These are phyloP conservation scores for Claviceps paspali DNA, from an alignment of 2,329 filamentous ascomycete species.

Conservation along the genomic window DNA sequence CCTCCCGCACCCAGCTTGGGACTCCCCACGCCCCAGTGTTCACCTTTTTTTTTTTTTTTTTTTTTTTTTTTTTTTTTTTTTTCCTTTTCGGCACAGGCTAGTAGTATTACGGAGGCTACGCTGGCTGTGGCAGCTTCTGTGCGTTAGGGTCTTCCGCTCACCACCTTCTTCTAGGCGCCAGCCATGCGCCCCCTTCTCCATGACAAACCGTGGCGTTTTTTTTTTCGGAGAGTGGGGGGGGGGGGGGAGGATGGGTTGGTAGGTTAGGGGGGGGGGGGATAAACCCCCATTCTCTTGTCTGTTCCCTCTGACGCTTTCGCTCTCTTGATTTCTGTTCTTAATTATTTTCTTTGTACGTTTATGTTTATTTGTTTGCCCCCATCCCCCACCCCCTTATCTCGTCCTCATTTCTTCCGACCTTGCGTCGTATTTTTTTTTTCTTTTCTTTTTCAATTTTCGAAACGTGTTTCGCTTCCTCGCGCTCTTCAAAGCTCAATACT, in stretches of 20 bases:
- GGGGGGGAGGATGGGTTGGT: too few relatives aligned
- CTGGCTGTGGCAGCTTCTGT: background rate
- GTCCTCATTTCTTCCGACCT: constrained; percentile 19
- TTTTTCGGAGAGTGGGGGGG: too few relatives aligned
- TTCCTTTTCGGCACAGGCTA: too few relatives aligned
- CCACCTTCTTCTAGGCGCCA: constrained; percentile 5
- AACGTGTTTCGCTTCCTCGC: constrained; percentile 11
- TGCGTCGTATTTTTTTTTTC: constrained; percentile 13
- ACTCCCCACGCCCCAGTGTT: too few relatives aligned
- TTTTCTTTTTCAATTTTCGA: constrained; percentile 10
- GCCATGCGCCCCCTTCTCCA: constrained; percentile 3
- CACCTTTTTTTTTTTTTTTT: too few relatives aligned
- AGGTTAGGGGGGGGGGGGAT: too few relatives aligned
- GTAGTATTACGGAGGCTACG: too few relatives aligned
- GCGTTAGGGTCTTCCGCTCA: constrained; percentile 1
- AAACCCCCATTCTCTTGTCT: too few relatives aligned
- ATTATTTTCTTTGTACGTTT: constrained; percentile 6
- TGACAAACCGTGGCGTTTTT: too few relatives aligned
- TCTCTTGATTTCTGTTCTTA: constrained; percentile 7
- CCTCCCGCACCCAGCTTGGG: background rate
- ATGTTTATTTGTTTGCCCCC: constrained; percentile 10
- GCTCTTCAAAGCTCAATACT: constrained; percentile 10
- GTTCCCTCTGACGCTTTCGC: constrained; percentile 6
- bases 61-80: too few relatives aligned
- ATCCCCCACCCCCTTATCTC: constrained; percentile 12